phyloP scores from a whole-genome alignment of 2,329 filamentous ascomycete species.

The Penicillium psychrosexuale region DNA sequence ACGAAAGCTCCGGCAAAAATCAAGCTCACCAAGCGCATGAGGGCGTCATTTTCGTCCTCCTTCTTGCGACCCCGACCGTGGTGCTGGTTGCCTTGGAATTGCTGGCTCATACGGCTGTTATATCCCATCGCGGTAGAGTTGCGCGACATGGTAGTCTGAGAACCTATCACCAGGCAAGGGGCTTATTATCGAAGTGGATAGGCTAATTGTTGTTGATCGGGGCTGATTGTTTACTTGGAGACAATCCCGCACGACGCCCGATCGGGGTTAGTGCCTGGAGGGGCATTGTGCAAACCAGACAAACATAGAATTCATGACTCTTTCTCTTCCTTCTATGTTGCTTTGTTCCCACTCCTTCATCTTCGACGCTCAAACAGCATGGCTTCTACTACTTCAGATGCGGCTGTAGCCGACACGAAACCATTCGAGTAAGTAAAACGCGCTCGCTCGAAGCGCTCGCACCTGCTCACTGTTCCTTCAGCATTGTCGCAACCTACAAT shows the following conservation, averaged over 20 bases:
- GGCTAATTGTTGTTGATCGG: slow-evolving; percentile 23
- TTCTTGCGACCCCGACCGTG: slow-evolving; percentile 52
- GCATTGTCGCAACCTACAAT: slow-evolving; percentile 65
- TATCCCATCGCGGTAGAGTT: slow-evolving; percentile 45
- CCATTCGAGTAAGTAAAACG: slow-evolving; percentile 40
- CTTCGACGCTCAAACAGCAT: slow-evolving; percentile 22
- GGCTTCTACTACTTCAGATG: slow-evolving; percentile 25
- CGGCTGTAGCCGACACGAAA: slow-evolving; percentile 26
- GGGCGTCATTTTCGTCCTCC: slow-evolving; percentile 56
- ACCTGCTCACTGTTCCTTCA: slow-evolving; percentile 27
- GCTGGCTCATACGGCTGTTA: slow-evolving; percentile 53
- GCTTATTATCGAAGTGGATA: slow-evolving; percentile 5
- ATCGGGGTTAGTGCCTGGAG: slow-evolving; percentile 34
- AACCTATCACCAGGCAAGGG: slow-evolving; percentile 4
- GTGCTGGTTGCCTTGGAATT: slow-evolving; percentile 49
- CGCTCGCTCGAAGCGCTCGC: background rate
- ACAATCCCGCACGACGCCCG: slow-evolving; percentile 21
- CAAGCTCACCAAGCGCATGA: slow-evolving; percentile 54
- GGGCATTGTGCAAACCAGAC: slow-evolving; percentile 37
- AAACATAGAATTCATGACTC: slow-evolving; percentile 35
- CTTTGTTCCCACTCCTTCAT: slow-evolving; percentile 7
- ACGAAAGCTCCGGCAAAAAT: background rate
- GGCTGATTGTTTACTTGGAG: slow-evolving; percentile 36
- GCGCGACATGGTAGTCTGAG: background rate
- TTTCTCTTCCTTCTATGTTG: slow-evolving; percentile 8